Evolutionary conservation across 83 land plant genomes (phyloP), one percentile per base, ranked within the genome.

Genomic region (Picea abies): DNA sequence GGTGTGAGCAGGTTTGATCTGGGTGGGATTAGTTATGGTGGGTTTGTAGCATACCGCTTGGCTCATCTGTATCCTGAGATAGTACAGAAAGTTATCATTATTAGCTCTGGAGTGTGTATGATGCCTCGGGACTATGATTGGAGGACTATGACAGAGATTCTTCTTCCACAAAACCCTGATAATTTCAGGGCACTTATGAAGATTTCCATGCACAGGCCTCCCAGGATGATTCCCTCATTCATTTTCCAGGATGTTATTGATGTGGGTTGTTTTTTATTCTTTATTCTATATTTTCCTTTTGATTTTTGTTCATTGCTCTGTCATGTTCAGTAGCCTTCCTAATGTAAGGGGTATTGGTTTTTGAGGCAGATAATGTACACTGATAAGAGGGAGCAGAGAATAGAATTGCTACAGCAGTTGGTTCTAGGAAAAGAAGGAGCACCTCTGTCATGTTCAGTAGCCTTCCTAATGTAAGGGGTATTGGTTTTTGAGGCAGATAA

Each of bases 21-120:
- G 35, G 90, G 81, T 35, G 96, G 96, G 79, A 77, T 87, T 60
- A 93, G 96, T 72, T 93, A 93, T 79, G 96, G 94, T 11, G 96
- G 96, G 58, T 92, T 91, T 72, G 96, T 93, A 6, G 92, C 80
- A 26, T 92, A 89, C 83, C 66, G 91, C 58, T 78, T 93, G 81
- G 96, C 92, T 81, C 91, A 86, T 67, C 81, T 87, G 88, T 90
- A 52, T 66, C 84, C 84, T 72, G 91, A 85, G 75, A 44, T 41
- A 41, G 90, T 94, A 71, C 89, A 88, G 84, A 82, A 72, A 78
- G 80, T 92, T 78, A 93, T 92, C 83, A 76, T 94, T 29, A 81
- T 84, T 49, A 85, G 94, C 80, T 67, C 94, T 9, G 94, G 94
- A 22, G 93, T 93, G 71, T 88, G 90, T 52, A 17, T 93, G 88